Percentiles rank a stretch among this genome's conserved stretches.
Evolutionary conservation across 371 early-diverging fungal species (phyloP).

Genomic region (Apophysomyces ossiformis): DNA sequence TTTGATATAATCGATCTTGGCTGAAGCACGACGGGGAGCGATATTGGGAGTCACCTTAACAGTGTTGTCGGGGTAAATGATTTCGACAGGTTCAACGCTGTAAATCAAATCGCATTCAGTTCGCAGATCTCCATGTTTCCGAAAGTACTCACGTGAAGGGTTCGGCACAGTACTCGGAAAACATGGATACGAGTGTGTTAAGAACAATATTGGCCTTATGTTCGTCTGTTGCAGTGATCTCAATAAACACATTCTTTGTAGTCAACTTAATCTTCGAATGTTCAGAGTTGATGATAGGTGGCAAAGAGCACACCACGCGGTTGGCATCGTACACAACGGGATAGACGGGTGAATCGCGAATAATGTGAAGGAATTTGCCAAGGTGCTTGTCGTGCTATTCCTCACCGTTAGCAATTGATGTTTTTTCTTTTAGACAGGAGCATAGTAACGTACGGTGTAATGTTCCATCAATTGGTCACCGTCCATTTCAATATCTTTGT

Average conservation of each 20-base stretch:
- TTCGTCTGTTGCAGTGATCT: slow-evolving; percentile 97
- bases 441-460: slow-evolving; percentile 67
- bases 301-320: slow-evolving; percentile 91
- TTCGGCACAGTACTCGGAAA: slow-evolving; percentile 90
- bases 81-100: slow-evolving; percentile 91
- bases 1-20: slow-evolving; percentile 88
- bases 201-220: slow-evolving; percentile 94
- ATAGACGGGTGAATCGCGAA: slow-evolving; percentile 90
- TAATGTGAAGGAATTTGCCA: slow-evolving; percentile 91
- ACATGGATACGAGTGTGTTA: slow-evolving; percentile 94
- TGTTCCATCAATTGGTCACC: slow-evolving; percentile 89
- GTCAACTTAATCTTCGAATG: slow-evolving; percentile 95
- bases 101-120: not conserved
- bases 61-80: slow-evolving; percentile 86
- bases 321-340: slow-evolving; percentile 93
- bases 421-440: not conserved
- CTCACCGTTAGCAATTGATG: not conserved
- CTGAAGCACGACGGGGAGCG: slow-evolving; percentile 67
- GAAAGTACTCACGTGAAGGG: slow-evolving; percentile 79
- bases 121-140: not conserved
- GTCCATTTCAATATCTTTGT: slow-evolving; percentile 88
- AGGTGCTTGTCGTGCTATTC: slow-evolving; percentile 78
- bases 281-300: slow-evolving; percentile 99
- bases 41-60: slow-evolving; percentile 76
- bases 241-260: slow-evolving; percentile 99